These are phyloP conservation scores for Astrothelium subdiscretum DNA, from an alignment of 495 filamentous ascomycete genomes.

Conservation along the genomic window DNA sequence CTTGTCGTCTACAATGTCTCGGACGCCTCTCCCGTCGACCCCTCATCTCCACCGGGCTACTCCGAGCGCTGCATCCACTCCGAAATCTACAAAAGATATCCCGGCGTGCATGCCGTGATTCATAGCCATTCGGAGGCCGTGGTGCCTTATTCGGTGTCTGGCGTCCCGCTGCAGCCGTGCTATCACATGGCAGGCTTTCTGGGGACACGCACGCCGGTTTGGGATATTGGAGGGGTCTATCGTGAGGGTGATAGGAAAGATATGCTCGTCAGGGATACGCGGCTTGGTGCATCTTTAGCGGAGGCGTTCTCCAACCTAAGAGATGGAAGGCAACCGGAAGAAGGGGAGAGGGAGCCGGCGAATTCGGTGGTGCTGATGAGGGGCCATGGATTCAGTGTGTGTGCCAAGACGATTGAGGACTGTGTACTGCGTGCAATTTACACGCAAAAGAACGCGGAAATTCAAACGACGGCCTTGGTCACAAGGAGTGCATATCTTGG, in stretches of 20 bases:
- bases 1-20: slow-evolving; percentile 34
- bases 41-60: slow-evolving; percentile 26
- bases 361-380: slow-evolving; percentile 36
- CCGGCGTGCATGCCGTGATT: slow-evolving; percentile 32
- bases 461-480: slow-evolving; percentile 27
- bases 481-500: slow-evolving; percentile 2
- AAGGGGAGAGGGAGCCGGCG: slow-evolving; percentile 1
- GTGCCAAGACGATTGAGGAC: slow-evolving; percentile 28
- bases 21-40: slow-evolving; percentile 30
- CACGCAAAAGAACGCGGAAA: slow-evolving; percentile 33
- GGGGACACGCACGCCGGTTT: slow-evolving; percentile 20
- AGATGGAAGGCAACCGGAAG: slow-evolving; percentile 6
- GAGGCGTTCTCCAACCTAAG: slow-evolving; percentile 11
- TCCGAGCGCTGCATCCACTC: slow-evolving; percentile 41
- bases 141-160: slow-evolving; percentile 33
- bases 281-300: slow-evolving; percentile 27
- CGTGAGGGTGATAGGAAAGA: slow-evolving; percentile 20
- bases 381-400: slow-evolving; percentile 37
- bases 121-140: slow-evolving; percentile 39
- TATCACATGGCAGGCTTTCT: slow-evolving; percentile 33
- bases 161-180: slow-evolving; percentile 27
- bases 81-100: slow-evolving; percentile 37
- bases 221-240: slow-evolving; percentile 26
- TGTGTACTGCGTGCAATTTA: slow-evolving; percentile 36
- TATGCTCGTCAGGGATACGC: slow-evolving; percentile 32